Conservation (phyloP, 495 filamentous ascomycete genomes). For the Xylaria acuta region DNA sequence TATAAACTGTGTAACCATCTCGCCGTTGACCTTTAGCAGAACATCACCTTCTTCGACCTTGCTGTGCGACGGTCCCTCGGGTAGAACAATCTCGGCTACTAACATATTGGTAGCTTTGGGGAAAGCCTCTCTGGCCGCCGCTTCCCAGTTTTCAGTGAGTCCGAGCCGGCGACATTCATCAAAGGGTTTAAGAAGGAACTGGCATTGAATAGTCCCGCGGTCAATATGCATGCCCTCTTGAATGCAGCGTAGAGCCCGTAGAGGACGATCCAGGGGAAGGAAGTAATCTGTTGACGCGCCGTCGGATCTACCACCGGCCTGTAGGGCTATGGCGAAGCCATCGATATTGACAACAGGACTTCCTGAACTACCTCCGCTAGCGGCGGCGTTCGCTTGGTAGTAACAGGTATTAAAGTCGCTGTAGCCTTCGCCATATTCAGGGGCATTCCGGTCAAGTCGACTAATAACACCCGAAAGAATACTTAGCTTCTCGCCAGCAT, state of each 20-base stretch:
- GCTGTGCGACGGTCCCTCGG: slow-evolving; percentile 82
- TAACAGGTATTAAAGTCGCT: slow-evolving; percentile 99
- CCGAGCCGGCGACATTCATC: slow-evolving; percentile 95
- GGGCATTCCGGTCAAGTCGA: slow-evolving; percentile 92
- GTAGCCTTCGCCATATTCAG: slow-evolving; percentile 97
- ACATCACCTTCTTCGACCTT: slow-evolving; percentile 95
- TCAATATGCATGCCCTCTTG: slow-evolving; percentile 74
- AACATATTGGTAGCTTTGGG: slow-evolving; percentile 96
- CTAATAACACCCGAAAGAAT: slow-evolving; percentile 98
- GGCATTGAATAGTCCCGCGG: slow-evolving; percentile 95
- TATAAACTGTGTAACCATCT: slow-evolving; percentile 92
- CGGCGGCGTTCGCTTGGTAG: slow-evolving; percentile 96
- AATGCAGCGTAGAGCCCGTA: slow-evolving; percentile 85
- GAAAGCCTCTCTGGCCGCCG: slow-evolving; percentile 76
- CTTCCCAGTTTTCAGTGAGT: slow-evolving; percentile 84
- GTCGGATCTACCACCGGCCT: slow-evolving; percentile 92
- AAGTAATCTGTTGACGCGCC: slow-evolving; percentile 98
- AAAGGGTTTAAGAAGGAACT: slow-evolving; percentile 96
- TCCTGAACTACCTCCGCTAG: slow-evolving; percentile 94
- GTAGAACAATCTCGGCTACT: slow-evolving; percentile 92
- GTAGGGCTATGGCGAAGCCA: slow-evolving; percentile 88
- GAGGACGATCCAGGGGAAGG: slow-evolving; percentile 87
- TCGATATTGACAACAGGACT: slow-evolving; percentile 97
- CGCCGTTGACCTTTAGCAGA: slow-evolving; percentile 91
- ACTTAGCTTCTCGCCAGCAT: slow-evolving; percentile 97